phyloP scores from a whole-genome alignment of 495 filamentous ascomycete species.

The Trichoderma reesei region DNA sequence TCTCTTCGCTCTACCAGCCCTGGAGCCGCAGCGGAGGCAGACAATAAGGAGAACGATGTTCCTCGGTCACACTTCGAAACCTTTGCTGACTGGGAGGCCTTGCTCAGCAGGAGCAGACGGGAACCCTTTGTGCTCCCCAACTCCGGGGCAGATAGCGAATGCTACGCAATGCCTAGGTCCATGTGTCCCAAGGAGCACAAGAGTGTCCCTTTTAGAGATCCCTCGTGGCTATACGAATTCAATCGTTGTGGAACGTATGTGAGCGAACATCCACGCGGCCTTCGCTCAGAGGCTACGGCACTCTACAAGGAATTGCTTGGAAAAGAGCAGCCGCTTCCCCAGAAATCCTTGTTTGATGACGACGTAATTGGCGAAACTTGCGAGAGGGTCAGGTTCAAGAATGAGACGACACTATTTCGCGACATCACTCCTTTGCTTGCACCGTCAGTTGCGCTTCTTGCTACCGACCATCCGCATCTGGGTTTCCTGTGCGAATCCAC shows the following conservation, averaged over 20 bases:
- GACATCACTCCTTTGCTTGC: conserved; percentile 30
- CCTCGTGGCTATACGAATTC: neutral
- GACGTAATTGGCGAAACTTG: neutral
- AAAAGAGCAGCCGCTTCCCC: neutral
- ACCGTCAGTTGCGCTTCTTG: conserved; percentile 26
- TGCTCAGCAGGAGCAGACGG: neutral
- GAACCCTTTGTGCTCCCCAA: neutral
- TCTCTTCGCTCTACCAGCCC: too few relatives aligned
- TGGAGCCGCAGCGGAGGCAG: too few relatives aligned
- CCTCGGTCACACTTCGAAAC: too few relatives aligned
- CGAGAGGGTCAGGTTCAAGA: neutral
- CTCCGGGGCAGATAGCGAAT: neutral
- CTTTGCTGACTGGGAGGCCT: too few relatives aligned
- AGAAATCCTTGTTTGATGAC: neutral
- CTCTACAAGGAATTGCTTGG: neutral
- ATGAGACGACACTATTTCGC: neutral
- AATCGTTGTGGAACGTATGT: neutral
- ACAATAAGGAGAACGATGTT: too few relatives aligned
- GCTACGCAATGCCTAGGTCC: neutral
- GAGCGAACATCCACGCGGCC: neutral
- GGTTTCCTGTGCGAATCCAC: conserved; percentile 28
- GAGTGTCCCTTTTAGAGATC: neutral
- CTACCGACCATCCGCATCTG: conserved; percentile 21
- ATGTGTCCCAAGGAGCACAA: neutral
- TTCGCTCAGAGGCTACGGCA: neutral